A percentile compares a stretch with the other conserved stretches of the same genome.
Evolutionary conservation across 176 grass and related monocot genomes (phyloP).

Genomic region (Dendrocalamus sinicus): DNA sequence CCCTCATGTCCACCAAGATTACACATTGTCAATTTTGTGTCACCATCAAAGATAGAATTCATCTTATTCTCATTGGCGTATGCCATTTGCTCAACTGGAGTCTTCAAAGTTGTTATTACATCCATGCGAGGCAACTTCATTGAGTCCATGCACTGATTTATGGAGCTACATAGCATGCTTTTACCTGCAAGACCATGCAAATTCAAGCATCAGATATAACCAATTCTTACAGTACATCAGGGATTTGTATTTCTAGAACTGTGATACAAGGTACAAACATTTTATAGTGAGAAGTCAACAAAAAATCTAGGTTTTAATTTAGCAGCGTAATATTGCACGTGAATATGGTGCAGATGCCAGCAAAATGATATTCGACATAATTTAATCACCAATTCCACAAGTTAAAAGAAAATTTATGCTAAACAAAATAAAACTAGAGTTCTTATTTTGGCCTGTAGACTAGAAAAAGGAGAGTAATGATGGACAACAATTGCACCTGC

Average conservation of each 20-base stretch:
- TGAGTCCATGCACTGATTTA: conserved; percentile 70
- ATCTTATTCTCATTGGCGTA: conserved; percentile 55
- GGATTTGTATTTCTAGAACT: conserved; percentile 8
- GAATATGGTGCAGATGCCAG: background rate
- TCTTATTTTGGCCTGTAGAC: conserved; percentile 3
- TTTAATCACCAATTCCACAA: conserved; percentile 17
- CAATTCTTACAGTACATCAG: background rate
- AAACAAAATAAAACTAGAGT: background rate
- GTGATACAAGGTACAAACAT: conserved; percentile 20
- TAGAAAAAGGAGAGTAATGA: background rate
- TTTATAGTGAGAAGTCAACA: conserved; percentile 6
- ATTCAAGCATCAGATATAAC: conserved; percentile 35
- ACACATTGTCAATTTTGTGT: conserved; percentile 77
- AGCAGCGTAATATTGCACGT: background rate
- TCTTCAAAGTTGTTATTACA: conserved; percentile 53
- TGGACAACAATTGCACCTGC: conserved; percentile 55
- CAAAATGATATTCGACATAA: background rate
- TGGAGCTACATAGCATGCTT: conserved; percentile 71
- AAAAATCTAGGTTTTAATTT: conserved; percentile 29
- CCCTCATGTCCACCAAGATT: conserved; percentile 69
- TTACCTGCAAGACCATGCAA: conserved; percentile 71
- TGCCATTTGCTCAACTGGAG: conserved; percentile 68
- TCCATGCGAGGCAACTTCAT: conserved; percentile 54
- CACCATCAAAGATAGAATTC: conserved; percentile 65
- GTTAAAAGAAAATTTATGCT: background rate